These are phyloP conservation scores for Penicillium coffeae DNA, from an alignment of 495 filamentous ascomycete species.

Conservation along the genomic window DNA sequence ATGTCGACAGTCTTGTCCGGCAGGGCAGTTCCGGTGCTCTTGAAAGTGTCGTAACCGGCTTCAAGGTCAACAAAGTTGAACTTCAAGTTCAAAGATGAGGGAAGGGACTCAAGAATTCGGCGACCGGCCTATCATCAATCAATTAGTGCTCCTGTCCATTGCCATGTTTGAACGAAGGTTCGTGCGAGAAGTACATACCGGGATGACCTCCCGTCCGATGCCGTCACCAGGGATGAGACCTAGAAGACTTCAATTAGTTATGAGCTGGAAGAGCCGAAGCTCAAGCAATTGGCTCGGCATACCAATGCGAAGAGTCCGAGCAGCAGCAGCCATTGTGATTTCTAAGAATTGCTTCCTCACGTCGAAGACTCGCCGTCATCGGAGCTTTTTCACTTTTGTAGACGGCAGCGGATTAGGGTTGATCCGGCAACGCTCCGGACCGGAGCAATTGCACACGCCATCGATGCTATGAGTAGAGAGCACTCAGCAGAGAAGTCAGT, in stretches of 20 bases:
- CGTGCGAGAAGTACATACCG: constrained; percentile 40
- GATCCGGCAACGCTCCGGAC: constrained; percentile 19
- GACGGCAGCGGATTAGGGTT: constrained; percentile 20
- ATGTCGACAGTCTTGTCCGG: constrained; percentile 85
- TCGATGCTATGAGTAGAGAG: background rate
- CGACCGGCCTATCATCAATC: constrained; percentile 62
- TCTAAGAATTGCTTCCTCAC: constrained; percentile 22
- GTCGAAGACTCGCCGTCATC: constrained; percentile 30
- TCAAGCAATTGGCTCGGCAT: too few species aligned
- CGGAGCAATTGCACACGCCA: constrained; percentile 19
- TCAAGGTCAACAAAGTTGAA: constrained; percentile 92
- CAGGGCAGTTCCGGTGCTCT: constrained; percentile 79
- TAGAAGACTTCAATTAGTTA: too few species aligned
- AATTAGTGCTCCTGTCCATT: constrained; percentile 13
- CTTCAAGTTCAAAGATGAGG: constrained; percentile 74
- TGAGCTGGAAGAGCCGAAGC: too few species aligned
- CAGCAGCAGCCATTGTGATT: constrained; percentile 48
- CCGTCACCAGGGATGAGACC: constrained; percentile 97
- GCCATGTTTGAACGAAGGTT: constrained; percentile 6
- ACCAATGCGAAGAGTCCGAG: constrained; percentile 57
- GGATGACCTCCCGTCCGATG: constrained; percentile 97
- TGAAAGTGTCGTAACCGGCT: constrained; percentile 90
- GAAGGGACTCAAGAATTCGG: constrained; percentile 83
- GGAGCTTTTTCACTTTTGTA: constrained; percentile 28
- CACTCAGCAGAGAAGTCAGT: too few species aligned